These are phyloP conservation scores for Myriosclerotinia duriaeana DNA, from an alignment of 2,329 filamentous ascomycete species.

Conservation along the genomic window DNA sequence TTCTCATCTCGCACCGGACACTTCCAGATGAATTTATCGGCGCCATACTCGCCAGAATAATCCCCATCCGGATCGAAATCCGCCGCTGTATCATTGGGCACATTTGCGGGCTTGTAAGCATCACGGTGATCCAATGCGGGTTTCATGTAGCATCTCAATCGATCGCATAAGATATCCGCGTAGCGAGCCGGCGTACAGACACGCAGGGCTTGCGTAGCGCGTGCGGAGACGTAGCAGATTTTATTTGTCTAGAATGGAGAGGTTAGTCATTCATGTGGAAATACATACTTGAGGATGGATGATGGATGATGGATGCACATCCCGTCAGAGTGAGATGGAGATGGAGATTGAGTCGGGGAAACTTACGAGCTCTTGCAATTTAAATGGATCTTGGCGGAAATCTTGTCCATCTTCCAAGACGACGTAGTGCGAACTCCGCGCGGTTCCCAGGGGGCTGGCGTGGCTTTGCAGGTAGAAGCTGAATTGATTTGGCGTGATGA, in stretches of 20 bases:
- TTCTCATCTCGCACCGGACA: neutral
- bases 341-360: neutral
- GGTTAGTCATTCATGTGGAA: neutral
- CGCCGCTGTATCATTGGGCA: neutral
- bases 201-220: constrained; percentile 81
- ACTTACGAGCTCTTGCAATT: constrained; percentile 44
- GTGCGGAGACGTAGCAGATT: constrained; percentile 76
- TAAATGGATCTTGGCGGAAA: constrained; percentile 62
- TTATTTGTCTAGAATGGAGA: constrained; percentile 63
- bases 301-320: no score
- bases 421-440: constrained; percentile 20
- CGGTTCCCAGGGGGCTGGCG: neutral
- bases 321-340: neutral
- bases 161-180: constrained; percentile 77
- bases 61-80: neutral
- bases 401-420: constrained; percentile 42
- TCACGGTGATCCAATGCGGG: constrained; percentile 5
- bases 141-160: constrained; percentile 67
- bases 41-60: neutral
- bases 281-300: neutral
- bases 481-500: neutral
- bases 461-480: constrained; percentile 15
- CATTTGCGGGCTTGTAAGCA: neutral
- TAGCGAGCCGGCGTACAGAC: constrained; percentile 87
- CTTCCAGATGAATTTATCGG: neutral